Conservation (phyloP, 2,329 filamentous ascomycete genomes). For the Paraphoma chrysanthemicola region DNA sequence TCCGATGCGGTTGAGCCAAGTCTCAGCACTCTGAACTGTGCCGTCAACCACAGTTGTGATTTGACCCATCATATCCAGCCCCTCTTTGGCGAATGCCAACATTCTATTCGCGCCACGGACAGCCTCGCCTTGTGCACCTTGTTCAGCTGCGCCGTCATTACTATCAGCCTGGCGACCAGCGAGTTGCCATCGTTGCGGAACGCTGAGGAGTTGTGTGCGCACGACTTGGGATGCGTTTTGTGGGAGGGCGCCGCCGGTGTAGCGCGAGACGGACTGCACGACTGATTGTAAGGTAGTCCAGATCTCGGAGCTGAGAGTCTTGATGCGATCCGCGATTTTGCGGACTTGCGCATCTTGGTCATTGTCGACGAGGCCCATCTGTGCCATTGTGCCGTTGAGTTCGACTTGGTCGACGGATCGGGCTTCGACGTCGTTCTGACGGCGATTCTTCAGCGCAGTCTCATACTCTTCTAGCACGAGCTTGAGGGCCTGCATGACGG, state of each 20-base stretch:
- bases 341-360: slow-evolving; percentile 54
- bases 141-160: slow-evolving; percentile 5
- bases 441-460: slow-evolving; percentile 47
- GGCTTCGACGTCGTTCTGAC: slow-evolving; percentile 27
- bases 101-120: slow-evolving; percentile 73
- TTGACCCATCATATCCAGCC: slow-evolving; percentile 92
- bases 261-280: slow-evolving; percentile 84
- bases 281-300: slow-evolving; percentile 72
- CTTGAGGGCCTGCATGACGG: slow-evolving; percentile 76
- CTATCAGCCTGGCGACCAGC: slow-evolving; percentile 62
- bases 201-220: slow-evolving; percentile 79
- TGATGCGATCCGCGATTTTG: slow-evolving; percentile 77
- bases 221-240: slow-evolving; percentile 88
- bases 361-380: slow-evolving; percentile 21
- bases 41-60: slow-evolving; percentile 87
- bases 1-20: slow-evolving; percentile 83
- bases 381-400: slow-evolving; percentile 21
- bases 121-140: slow-evolving; percentile 44
- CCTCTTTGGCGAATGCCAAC: slow-evolving; percentile 85
- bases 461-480: slow-evolving; percentile 84
- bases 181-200: slow-evolving; percentile 82
- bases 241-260: slow-evolving; percentile 88
- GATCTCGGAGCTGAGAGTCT: slow-evolving; percentile 62
- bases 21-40: slow-evolving; percentile 88
- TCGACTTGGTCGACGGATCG: slow-evolving; percentile 19